phyloP scores from a whole-genome alignment of 768 basidiomycete species.

The Nidula microcarpa region DNA sequence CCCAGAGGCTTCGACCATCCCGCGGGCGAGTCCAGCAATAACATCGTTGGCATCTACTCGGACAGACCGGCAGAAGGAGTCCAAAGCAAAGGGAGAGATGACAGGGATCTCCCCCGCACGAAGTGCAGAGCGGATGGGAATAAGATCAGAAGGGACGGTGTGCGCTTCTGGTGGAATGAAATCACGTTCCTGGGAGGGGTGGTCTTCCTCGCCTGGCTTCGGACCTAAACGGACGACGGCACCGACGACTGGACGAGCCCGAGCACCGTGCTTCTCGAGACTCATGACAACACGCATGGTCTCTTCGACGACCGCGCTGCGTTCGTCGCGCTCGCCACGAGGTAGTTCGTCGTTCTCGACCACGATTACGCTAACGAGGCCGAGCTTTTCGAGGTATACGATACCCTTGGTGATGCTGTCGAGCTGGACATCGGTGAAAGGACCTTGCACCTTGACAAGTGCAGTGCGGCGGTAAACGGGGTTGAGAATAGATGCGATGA shows the following conservation, averaged over 20 bases:
- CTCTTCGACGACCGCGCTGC: slow-evolving; percentile 67
- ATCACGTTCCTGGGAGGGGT: slow-evolving; percentile 18
- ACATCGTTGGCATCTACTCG: slow-evolving; percentile 87
- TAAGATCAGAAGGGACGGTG: slow-evolving; percentile 74
- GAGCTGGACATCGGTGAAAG: slow-evolving; percentile 89
- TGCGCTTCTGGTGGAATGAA: slow-evolving; percentile 68
- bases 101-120: slow-evolving; percentile 96
- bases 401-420: slow-evolving; percentile 92
- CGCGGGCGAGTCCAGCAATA: slow-evolving; percentile 79
- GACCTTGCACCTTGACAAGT: slow-evolving; percentile 95
- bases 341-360: slow-evolving; percentile 82
- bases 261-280: slow-evolving; percentile 82
- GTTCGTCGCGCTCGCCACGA: slow-evolving; percentile 68
- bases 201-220: slow-evolving; percentile 46
- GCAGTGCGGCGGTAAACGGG: slow-evolving; percentile 85
- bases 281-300: slow-evolving; percentile 79
- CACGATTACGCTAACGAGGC: slow-evolving; percentile 92
- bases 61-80: slow-evolving; percentile 84
- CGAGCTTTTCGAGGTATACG: slow-evolving; percentile 94
- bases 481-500: slow-evolving; percentile 75
- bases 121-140: slow-evolving; percentile 84
- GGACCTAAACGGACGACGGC: slow-evolving; percentile 83
- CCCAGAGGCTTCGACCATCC: slow-evolving; percentile 66
- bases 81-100: slow-evolving; percentile 87
- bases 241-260: slow-evolving; percentile 85